Evolutionary conservation across 2,329 filamentous ascomycete species (phyloP).

Genomic region (Penicillium freii): DNA sequence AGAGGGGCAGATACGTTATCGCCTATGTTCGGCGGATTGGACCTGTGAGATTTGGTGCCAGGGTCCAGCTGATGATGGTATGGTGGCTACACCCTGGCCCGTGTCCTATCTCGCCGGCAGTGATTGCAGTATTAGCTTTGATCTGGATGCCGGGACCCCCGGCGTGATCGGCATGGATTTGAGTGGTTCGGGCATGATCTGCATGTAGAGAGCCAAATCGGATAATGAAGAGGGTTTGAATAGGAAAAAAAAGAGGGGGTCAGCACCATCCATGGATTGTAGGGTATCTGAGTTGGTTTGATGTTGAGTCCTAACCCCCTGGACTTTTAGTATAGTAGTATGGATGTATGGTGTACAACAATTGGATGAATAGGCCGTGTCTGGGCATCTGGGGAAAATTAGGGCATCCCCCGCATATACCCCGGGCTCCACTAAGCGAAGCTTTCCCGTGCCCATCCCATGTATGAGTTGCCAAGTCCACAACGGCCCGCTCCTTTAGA

Average conservation of each 20-base stretch:
- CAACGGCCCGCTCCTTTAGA: background rate
- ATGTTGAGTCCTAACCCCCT: background rate
- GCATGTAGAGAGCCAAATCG: background rate
- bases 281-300: too few species aligned
- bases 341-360: too few species aligned
- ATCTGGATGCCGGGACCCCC: conserved; percentile 4
- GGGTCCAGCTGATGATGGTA: background rate
- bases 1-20: conserved; percentile 6
- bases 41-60: background rate
- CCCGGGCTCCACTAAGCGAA: background rate
- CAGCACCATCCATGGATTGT: background rate
- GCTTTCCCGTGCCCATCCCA: background rate
- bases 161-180: background rate
- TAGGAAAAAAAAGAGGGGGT: background rate
- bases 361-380: too few species aligned
- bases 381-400: background rate
- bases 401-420: background rate
- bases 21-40: conserved; percentile 7
- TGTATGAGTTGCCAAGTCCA: background rate
- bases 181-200: background rate
- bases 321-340: background rate
- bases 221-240: background rate
- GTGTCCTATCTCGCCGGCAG: background rate
- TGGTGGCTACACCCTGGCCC: background rate
- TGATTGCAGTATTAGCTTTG: conserved; percentile 11